Conservation (phyloP, 2,329 filamentous ascomycete species). For the Aspergillus ochraceus region DNA sequence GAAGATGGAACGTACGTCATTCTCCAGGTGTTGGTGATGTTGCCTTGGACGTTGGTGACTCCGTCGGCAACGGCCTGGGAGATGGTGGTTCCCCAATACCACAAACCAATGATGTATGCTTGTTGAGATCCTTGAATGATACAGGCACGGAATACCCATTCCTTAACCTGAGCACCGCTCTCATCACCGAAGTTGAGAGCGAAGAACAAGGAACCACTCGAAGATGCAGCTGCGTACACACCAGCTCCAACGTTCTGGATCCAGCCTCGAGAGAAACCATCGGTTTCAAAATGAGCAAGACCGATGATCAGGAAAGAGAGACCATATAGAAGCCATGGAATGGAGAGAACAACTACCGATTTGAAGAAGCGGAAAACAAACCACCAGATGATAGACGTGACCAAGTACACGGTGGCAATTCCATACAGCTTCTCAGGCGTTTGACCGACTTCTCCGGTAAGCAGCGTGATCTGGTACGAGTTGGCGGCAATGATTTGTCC, state of each 20-base stretch:
- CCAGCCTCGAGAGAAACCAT: slow-evolving; percentile 47
- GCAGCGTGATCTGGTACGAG: slow-evolving; percentile 67
- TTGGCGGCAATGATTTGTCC: slow-evolving; percentile 66
- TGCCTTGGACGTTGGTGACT: slow-evolving; percentile 35
- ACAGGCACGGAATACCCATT: slow-evolving; percentile 68
- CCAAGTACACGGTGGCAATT: slow-evolving; percentile 60
- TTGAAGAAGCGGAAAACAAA: slow-evolving; percentile 59
- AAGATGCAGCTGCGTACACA: slow-evolving; percentile 62
- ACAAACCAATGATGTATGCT: slow-evolving; percentile 63
- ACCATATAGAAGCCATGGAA: slow-evolving; percentile 65
- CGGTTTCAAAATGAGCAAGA: slow-evolving; percentile 55
- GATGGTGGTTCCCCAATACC: slow-evolving; percentile 65
- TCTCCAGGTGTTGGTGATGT: slow-evolving; percentile 45
- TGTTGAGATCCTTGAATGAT: slow-evolving; percentile 68
- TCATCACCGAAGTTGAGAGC: slow-evolving; percentile 67
- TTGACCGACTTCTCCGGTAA: slow-evolving; percentile 63
- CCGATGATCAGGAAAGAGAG: slow-evolving; percentile 65
- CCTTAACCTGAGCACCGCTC: slow-evolving; percentile 61
- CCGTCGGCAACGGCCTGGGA: slow-evolving; percentile 47
- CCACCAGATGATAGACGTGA: slow-evolving; percentile 64
- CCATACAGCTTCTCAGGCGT: slow-evolving; percentile 60
- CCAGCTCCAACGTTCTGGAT: slow-evolving; percentile 63
- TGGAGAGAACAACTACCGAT: slow-evolving; percentile 57
- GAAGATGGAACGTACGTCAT: slow-evolving; percentile 38
- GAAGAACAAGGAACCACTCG: slow-evolving; percentile 65